Conservation (phyloP, 768 basidiomycete species). For the Psilocybe cubensis region DNA sequence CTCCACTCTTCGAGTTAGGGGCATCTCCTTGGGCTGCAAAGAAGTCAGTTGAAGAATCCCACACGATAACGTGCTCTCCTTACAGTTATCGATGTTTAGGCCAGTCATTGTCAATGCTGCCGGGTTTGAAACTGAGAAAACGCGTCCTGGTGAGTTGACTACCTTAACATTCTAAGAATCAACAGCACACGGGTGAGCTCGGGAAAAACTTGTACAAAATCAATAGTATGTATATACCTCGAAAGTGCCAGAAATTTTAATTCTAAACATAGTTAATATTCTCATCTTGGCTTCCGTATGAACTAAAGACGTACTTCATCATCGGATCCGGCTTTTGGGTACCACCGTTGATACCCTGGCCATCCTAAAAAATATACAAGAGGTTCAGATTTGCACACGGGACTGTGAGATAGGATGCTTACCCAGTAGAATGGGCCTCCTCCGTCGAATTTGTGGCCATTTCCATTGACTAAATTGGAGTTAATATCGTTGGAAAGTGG, state of each 20-base stretch:
- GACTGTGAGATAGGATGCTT: background rate
- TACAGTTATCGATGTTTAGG: conserved; percentile 61
- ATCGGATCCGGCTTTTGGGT: conserved; percentile 45
- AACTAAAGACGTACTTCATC: conserved; percentile 37
- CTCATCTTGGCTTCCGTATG: too few species aligned
- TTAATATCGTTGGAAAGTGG: background rate
- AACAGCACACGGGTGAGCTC: too few species aligned
- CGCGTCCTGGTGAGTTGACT: conserved; percentile 44
- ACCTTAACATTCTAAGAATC: conserved; percentile 39
- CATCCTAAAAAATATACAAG: conserved; percentile 33
- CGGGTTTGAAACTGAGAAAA: conserved; percentile 43
- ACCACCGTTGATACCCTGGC: conserved; percentile 39
- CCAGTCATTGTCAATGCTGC: conserved; percentile 44
- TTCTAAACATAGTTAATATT: conserved; percentile 22
- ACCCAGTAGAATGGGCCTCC: conserved; percentile 50
- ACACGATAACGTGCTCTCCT: conserved; percentile 13
- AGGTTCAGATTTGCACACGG: background rate
- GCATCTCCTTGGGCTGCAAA: conserved; percentile 50
- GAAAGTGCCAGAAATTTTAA: conserved; percentile 42
- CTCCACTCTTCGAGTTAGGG: conserved; percentile 53
- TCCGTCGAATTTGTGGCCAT: conserved; percentile 45
- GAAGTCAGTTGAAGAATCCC: background rate
- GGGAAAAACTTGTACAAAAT: too few species aligned
- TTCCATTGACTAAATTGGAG: conserved; percentile 38
- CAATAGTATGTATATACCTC: conserved; percentile 19